Evolutionary conservation across 1,284 basidiomycete genomes (phyloP), one percentile per base, ranked within the genome.

Genomic region (Takashimella koratensis): DNA sequence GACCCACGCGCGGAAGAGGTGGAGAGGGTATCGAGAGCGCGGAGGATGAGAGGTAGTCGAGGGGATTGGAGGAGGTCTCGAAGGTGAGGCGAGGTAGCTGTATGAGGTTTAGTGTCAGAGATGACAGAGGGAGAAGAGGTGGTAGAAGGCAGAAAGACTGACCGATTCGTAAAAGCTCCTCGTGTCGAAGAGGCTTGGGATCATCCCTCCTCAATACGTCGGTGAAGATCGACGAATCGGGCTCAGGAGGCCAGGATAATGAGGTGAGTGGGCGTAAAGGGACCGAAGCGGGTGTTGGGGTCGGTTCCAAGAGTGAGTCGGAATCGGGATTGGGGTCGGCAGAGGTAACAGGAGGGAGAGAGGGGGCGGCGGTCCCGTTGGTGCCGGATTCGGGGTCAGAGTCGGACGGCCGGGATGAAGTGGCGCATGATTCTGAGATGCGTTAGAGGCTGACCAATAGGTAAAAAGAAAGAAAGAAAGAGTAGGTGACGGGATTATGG

Each of bases 101-200:
- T n/a, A n/a, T n/a, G n/a, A n/a, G n/a, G n/a, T n/a, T n/a, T n/a
- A n/a, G 3, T 36, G 5, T 23, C 27, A n/a, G 39, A 39, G 4
- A 40, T 30, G 20, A n/a, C n/a, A n/a, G n/a, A n/a, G n/a, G n/a
- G n/a, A n/a, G n/a, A n/a, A n/a, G n/a, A n/a, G 45, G 42, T 51
- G 48, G 3, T 41, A n/a, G n/a, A n/a, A n/a, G n/a, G n/a, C 22
- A 23, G 5, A 19, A 23, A 10, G 20, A 64, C 74, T 36, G 19
- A 71, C 73, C 71, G 41, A 76, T 73, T 1, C 71, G 67, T 44
- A 74, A 55, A 1, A 76, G 65, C 59, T 76, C 71, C 22, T 67
- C 63, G 2, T 60, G 58, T 1, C 69, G 60, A 4, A 76, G 58
- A 1, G 73, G 74, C 45, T 76, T 76, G 0, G 74, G 72, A 50